Evolutionary conservation across 2,329 filamentous ascomycete species (phyloP), one percentile per base, ranked within the genome.

Genomic region (Diaporthe vaccinii): DNA sequence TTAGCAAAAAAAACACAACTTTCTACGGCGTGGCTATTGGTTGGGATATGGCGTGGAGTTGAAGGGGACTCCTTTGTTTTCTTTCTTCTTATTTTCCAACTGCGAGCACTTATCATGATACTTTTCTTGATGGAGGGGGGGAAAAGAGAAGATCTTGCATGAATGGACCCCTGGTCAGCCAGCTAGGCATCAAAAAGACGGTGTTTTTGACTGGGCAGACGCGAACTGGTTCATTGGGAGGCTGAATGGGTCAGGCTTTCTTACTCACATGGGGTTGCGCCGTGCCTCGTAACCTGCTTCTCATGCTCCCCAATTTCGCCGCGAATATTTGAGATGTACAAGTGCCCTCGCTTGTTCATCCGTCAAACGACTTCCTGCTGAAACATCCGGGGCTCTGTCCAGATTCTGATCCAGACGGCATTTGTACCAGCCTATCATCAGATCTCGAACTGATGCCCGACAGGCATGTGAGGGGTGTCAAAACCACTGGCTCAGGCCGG

Each of bases 41-140:
- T 20, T 41, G 17, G 34, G 15, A 55, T 55, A 55, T 55, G 70
- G 70, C 70, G 57, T 41, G 58, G 71, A 73, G 58, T 73, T 73
- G 12, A 65, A 10, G 2, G 15, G 25, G 14, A n/a, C 55, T 39
- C 46, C 7, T 39, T 2, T 36, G 10, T 39, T 39, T 39, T 39
- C 10, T 39, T 39, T 39, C 12, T 14, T 55, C 14, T 31, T 31
- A 5, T 41, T 61, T 49, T 25, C 15, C 39, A 20, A 46, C 25
- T 51, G 17, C 17, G 25, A 51, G 65, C 46, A 14, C 49, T 53
- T 39, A 68, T 41, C 25, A 69, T 9, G 49, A 55, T 53, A 3
- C 14, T 53, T 39, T 39, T 31, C n/a, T 61, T 55, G 53, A 22
- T 3, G n/a, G 15, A 4, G 25, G 44, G 22, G 22, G 12, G 28